Evolutionary conservation across 495 filamentous ascomycete species (phyloP).

Genomic region (Aspergillus bertholletiae): DNA sequence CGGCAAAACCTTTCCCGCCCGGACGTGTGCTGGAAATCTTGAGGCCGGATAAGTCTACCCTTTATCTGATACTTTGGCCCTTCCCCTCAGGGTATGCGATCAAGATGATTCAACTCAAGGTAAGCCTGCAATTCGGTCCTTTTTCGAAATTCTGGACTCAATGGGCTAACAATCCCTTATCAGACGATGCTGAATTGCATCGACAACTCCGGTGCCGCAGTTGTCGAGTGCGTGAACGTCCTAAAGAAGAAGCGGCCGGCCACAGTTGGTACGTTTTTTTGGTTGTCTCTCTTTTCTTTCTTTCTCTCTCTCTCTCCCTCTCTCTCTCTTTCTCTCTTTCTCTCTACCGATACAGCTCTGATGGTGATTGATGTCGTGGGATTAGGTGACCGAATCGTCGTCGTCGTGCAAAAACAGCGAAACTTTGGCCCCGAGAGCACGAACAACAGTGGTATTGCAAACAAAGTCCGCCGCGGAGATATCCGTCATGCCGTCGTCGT

Average conservation of each 20-base stretch:
- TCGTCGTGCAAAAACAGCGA: conserved; percentile 95
- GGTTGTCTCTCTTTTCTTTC: too few relatives aligned
- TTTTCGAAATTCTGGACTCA: too few relatives aligned
- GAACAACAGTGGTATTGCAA: conserved; percentile 59
- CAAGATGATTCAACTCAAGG: conserved; percentile 99
- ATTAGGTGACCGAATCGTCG: conserved; percentile 91
- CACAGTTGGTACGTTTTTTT: conserved; percentile 75
- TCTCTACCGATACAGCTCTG: background rate
- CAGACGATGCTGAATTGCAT: conserved; percentile 99
- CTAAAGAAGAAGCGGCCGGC: conserved; percentile 86
- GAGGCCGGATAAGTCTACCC: conserved; percentile 5
- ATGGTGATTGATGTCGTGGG: background rate
- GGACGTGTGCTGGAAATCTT: conserved; percentile 23
- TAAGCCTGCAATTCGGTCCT: conserved; percentile 27
- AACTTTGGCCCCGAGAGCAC: conserved; percentile 64
- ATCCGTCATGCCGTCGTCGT: conserved; percentile 96
- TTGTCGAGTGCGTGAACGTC: conserved; percentile 95
- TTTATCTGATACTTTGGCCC: background rate
- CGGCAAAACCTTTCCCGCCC: conserved; percentile 24
- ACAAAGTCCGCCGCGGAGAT: conserved; percentile 94
- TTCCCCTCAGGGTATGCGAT: conserved; percentile 23
- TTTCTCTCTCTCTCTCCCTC: conserved; percentile 2
- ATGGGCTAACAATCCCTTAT: conserved; percentile 6
- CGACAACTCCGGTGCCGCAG: conserved; percentile 98
- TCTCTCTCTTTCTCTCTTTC: background rate